These are phyloP conservation scores for barrel medic (Medicago truncatula) DNA, from an alignment of 306 rosid species.

Conservation along the genomic window DNA sequence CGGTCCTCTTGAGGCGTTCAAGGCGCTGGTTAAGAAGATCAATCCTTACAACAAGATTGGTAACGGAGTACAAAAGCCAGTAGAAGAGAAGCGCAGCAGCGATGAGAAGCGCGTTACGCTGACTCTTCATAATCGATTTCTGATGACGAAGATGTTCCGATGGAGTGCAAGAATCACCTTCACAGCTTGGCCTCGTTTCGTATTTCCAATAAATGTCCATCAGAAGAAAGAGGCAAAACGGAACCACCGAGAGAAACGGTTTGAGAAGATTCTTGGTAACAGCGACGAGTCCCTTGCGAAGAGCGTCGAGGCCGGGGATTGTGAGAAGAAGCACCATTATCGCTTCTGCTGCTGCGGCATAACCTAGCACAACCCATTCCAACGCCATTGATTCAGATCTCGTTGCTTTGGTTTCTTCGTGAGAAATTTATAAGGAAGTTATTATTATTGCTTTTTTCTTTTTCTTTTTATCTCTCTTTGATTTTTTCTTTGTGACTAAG, in stretches of 20 bases:
- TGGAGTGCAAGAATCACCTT: constrained; percentile 76
- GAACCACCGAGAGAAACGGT: constrained; percentile 94
- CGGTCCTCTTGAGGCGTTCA: constrained; percentile 77
- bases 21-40: constrained; percentile 88
- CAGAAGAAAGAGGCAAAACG: constrained; percentile 85
- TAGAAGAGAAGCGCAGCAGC: constrained; percentile 84
- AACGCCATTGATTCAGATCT: constrained; percentile 72
- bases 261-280: constrained; percentile 88
- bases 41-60: constrained; percentile 75
- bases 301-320: constrained; percentile 84
- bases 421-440: neutral
- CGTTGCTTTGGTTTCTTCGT: constrained; percentile 24
- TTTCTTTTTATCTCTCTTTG: neutral
- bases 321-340: constrained; percentile 95
- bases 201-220: constrained; percentile 99
- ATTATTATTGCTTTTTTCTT: neutral
- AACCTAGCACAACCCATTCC: constrained; percentile 95
- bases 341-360: constrained; percentile 96
- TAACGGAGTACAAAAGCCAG: constrained; percentile 95
- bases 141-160: constrained; percentile 89
- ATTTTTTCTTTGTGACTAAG: neutral
- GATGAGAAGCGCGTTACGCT: constrained; percentile 93
- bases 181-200: constrained; percentile 81
- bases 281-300: constrained; percentile 85
- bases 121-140: constrained; percentile 99